Base-by-base conservation (phyloP, 306 rosid genomes). In the Astragalus glycyphyllos region DNA sequence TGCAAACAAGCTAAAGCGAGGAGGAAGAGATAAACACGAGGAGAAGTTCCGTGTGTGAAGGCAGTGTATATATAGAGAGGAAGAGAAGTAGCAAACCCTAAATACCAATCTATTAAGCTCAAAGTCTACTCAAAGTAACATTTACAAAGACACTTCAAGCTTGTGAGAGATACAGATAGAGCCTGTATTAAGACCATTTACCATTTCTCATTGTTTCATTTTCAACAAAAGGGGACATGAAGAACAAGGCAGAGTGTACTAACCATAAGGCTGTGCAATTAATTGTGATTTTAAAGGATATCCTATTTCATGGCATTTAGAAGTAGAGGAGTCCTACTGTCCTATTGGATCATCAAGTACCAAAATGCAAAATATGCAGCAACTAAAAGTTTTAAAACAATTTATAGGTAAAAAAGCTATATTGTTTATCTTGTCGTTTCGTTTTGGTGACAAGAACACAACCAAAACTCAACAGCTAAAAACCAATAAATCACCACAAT, bases 231-330 rank as follows among this genome's bases (percentile, higher is more conserved):
- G 15, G 8, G 20, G 11, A 32, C 48, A 40, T 26, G 44, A 46
- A 58, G 47, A 32, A 69, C 34, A 51, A 50, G 67, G 17, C 5
- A 8, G 3, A 49, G 5, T 55, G 12, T 20, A 35, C n/a, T 3
- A 26, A 34, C 46, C 46, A 49, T 7, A 58, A 44, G 23, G 17
- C 14, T n/a, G 44, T 45, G 58, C 23, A 11, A 62, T 62, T 20
- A 54, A 34, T 17, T 65, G 14, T 60, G 65, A 23, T 2, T 15
- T 23, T 72, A 66, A 29, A 32, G 34, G 50, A 73, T 20, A 66
- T 45, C 58, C 8, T 40, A 68, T 61, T 17, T 44, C 51, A 26
- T 15, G 47, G 13, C 15, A 32, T 45, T 56, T 12, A 75, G 11
- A 11, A 45, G 68, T 26, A 42, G 26, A 45, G 26, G 10, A 38